Evolutionary conservation across 768 basidiomycete species (phyloP), one percentile per base, ranked within the genome.

Genomic region (Lentinula sp.): DNA sequence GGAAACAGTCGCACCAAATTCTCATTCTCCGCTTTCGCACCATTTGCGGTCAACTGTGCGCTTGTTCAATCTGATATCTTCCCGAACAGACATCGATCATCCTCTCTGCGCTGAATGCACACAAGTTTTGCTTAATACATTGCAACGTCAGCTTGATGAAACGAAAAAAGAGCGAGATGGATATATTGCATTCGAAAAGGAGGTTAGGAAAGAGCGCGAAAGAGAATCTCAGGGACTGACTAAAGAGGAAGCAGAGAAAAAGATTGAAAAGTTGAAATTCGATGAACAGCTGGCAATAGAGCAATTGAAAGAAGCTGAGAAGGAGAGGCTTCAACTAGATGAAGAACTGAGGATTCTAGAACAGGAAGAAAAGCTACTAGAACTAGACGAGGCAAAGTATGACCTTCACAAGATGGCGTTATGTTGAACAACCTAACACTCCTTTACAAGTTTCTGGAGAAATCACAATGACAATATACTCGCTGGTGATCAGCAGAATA

Each of bases 91-190:
- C 35, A 84, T 95, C 48, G 93, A 95, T 70, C 95, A 98, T 70
- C 97, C 97, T 5, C 80, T 99, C 7, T 99, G 97, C 71, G 85
- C 89, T 0, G 96, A 98, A 68, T 99, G 97, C 73, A 93, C 95
- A 3, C 87, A 91, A 67, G 81, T 89, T 52, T 74, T 98, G 37
- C 82, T 95, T 34, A 78, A 78, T 1, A 84, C 84, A 28, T 82
- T 98, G 35, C 86, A 89, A 66, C 81, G 82, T 50, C 87, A 93
- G 68, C 78, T 96, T 15, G 93, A 96, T 61, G 94, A 97, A 75
- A 89, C 89, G 2, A 92, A 87, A 75, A 90, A 87, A 69, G 94
- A 97, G 70, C 78, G 94, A 61, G 95, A 97, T 65, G 93, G 93
- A 0, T 97, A 96, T 70, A 86, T 93, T 63, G 91, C 92, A 0